Base-by-base conservation (phyloP, 169 alveolate genomes). In the Plasmodium coatneyi region DNA sequence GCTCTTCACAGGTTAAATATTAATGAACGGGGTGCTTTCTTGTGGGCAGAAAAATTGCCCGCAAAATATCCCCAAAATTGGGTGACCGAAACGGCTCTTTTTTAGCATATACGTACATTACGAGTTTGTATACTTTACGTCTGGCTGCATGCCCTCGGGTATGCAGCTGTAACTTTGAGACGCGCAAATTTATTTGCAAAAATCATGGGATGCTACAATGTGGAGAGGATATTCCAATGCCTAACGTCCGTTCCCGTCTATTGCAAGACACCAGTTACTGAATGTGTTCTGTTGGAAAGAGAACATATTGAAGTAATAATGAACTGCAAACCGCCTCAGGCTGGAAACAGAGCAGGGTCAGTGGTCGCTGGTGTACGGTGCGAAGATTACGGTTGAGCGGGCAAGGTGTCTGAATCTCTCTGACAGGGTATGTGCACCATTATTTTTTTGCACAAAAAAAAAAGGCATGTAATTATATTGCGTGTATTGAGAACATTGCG, bases 281-380 rank as follows among this genome's bases (percentile, higher is more conserved):
- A 86, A 28, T 70, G 54, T 86, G 71, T 49, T 7, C 52, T 76
- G 78, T 52, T 86, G 93, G 86, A 86, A 56, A 86, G 93, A 54
- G 79, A 54, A 74, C 66, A 86, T 72, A 80, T 36, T 86, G 86
- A 54, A 86, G 93, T 86, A 86, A 86, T 86, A 36, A 86, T 86
- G 93, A 86, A 86, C 70, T 54, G 71, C 71, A 52, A 52, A 86
- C 84, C 93, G 93, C 93, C 93, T 74, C 84, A 86, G 93, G 93
- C 93, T 86, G 93, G 93, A 86, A 86, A 86, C 93, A 86, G 93
- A 86, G 93, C 93, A 86, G 93, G 93, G 93, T 86, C 41, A 86
- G 86, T 78, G 80, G 60, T 86, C 93, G 93, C 93, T 86, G 84
- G 46, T 78, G 84, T 86, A 86, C 81, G 93, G 93, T 86, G 93